Evolutionary conservation across 1,284 basidiomycete species (phyloP), one percentile per base, ranked within the genome.

Genomic region (Clitocybe nebularis): DNA sequence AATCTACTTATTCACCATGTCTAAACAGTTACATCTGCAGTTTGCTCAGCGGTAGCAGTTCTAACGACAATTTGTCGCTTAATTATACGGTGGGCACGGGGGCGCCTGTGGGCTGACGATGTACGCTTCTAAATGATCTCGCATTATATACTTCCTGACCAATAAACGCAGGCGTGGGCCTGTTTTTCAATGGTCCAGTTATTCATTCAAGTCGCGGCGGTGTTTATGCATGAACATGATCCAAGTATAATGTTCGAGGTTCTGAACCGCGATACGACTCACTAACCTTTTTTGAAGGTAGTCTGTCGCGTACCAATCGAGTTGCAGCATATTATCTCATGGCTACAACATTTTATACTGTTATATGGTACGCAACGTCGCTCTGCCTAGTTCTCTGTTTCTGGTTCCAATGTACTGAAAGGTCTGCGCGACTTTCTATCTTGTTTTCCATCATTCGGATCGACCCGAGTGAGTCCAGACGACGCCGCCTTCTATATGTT

Each of bases 401-500:
- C n/a, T 9, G 11, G 3, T 10, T 11, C 20, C 3, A 14, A n/a
- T 19, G 8, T 10, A 23, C 13, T 25, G 22, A 2, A 39, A 68
- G 67, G 67, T 61, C 58, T 23, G 57, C 72, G 1, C 67, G 73
- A 9, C 53, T 72, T 10, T 66, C 71, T 13, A 72, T 74, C 37
- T 58, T 75, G 8, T 71, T 68, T 51, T 72, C 71, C 4, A 64
- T 75, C 41, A 69, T 74, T 38, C 69, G 73, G 30, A 66, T 74
- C 48, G 66, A 68, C 37, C 64, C 63, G 9, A 60, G 61, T 40
- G 52, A 46, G 3, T 24, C 33, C 1, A 52, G 58, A 32, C 55
- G 56, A 9, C 48, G 52, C 16, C 52, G 57, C 33, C 53, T 69
- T 7, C 41, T 65, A 4, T 24, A 51, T 21, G 53, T 64, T 4